Percentiles rank a stretch among this genome's conserved stretches.
Evolutionary conservation across 2,329 filamentous ascomycete species (phyloP).

Genomic region (Sclerotinia subarctica): DNA sequence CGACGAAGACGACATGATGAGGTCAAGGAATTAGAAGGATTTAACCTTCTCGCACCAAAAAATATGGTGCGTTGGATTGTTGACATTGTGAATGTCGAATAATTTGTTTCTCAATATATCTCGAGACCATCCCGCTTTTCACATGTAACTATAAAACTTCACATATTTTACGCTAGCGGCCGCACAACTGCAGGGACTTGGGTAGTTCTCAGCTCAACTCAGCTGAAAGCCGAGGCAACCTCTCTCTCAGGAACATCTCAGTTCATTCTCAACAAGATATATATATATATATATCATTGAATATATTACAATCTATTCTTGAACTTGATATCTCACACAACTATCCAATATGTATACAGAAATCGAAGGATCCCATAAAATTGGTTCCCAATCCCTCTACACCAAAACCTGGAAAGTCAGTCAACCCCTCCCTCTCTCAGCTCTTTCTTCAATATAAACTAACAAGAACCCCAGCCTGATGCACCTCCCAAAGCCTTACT

Average conservation of each 20-base stretch:
- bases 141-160: conserved; percentile 21
- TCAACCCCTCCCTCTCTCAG: not conserved
- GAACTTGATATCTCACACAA: not conserved
- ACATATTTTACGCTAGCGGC: conserved; percentile 15
- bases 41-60: not conserved
- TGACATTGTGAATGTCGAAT: not conserved
- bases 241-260: not conserved
- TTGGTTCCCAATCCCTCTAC: conserved; percentile 36
- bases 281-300: not conserved
- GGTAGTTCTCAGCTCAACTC: not conserved
- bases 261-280: not conserved
- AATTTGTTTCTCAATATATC: not conserved
- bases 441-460: conserved; percentile 6
- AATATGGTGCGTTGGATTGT: conserved; percentile 3
- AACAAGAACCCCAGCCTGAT: conserved; percentile 31
- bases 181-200: conserved; percentile 3
- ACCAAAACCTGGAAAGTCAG: conserved; percentile 38
- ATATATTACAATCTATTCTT: not conserved
- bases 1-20: conserved; percentile 7
- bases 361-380: conserved; percentile 36
- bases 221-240: not conserved
- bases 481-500: conserved; percentile 59
- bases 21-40: not conserved
- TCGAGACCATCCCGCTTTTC: conserved; percentile 11
- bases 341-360: conserved; percentile 33